Evolutionary conservation across 2,329 filamentous ascomycete species (phyloP), one percentile per base, ranked within the genome.

Genomic region (Penicillium psychrosexuale): DNA sequence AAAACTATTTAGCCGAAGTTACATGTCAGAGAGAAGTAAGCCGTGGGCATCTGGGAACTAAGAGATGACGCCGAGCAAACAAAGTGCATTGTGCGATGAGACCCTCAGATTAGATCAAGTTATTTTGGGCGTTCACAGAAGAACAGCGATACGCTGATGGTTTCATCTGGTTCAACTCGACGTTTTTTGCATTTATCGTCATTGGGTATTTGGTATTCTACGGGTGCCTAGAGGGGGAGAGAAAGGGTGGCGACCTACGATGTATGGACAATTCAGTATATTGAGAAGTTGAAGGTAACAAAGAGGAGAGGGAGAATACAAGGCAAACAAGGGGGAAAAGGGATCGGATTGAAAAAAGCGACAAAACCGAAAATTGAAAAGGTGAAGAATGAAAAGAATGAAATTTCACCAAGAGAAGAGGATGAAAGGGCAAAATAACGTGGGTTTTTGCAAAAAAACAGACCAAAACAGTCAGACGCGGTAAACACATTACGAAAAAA

Each of bases 71-170:
- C 22, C 22, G 17, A 15, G 49, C 12, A 52, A 38, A 53, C 42
- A 52, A 47, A 22, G 34, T 22, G 37, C 17, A 52, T 51, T 51
- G 31, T 27, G 15, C 30, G 38, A 50, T 28, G 47, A 34, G 9
- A 50, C 64, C 66, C 63, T 83, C 81, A 81, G 81, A 83, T 83
- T 83, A 83, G 81, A 84, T 83, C 81, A 84, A 84, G 81, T 82
- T 73, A 78, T 78, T 72, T 50, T 74, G 55, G 58, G 48, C 50
- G 62, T 65, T 79, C 76, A 63, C 79, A 80, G 82, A 62, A 57
- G 43, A 47, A 51, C 58, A 44, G 62, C 61, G 56, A 63, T 59
- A 62, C 61, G 22, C 62, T 58, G 57, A 44, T 57, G 69, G 69
- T 68, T 62, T 72, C 65, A 63, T 67, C 70, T 57, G 53, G 24